Evolutionary conservation across 2,329 filamentous ascomycete genomes (phyloP).

Genomic region (Penicillium corylophilum): DNA sequence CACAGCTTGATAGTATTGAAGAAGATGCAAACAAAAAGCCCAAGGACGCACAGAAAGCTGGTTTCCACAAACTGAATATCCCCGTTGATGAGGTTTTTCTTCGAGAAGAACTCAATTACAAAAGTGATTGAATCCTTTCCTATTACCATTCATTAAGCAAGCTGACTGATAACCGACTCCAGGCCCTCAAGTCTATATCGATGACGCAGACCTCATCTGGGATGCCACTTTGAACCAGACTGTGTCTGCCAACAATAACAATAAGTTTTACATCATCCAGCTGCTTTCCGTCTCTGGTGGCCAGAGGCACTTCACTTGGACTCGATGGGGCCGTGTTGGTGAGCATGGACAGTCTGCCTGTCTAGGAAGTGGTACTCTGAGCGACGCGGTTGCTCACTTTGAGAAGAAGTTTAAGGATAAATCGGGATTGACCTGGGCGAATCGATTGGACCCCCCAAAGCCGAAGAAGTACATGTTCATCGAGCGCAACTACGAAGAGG

Average conservation of each 20-base stretch:
- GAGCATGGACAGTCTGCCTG: slow-evolving; percentile 49
- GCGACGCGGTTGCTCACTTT: slow-evolving; percentile 46
- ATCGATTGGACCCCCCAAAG: slow-evolving; percentile 52
- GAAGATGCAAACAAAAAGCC: slow-evolving; percentile 32
- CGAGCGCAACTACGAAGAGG: slow-evolving; percentile 72
- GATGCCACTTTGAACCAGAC: slow-evolving; percentile 80
- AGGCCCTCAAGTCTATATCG: slow-evolving; percentile 60
- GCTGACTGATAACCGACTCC: neutral
- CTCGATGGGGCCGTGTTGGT: slow-evolving; percentile 76
- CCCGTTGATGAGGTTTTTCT: slow-evolving; percentile 47
- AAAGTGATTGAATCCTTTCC: neutral
- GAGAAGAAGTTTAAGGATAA: slow-evolving; percentile 60
- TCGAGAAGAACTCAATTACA: neutral
- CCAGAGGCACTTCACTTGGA: slow-evolving; percentile 62
- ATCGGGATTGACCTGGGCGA: slow-evolving; percentile 52
- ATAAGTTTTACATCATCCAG: slow-evolving; percentile 80
- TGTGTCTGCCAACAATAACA: slow-evolving; percentile 69
- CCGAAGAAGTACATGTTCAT: slow-evolving; percentile 71
- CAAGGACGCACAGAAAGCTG: slow-evolving; percentile 49
- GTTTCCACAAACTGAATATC: slow-evolving; percentile 44
- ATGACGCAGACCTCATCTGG: slow-evolving; percentile 65
- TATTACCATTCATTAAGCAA: too few relatives aligned
- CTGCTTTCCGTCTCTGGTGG: slow-evolving; percentile 42
- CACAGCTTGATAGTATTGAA: slow-evolving; percentile 5
- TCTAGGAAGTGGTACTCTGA: slow-evolving; percentile 40